Evolutionary conservation across 495 filamentous ascomycete genomes (phyloP), one percentile per base, ranked within the genome.

Genomic region (Monascus purpureus): DNA sequence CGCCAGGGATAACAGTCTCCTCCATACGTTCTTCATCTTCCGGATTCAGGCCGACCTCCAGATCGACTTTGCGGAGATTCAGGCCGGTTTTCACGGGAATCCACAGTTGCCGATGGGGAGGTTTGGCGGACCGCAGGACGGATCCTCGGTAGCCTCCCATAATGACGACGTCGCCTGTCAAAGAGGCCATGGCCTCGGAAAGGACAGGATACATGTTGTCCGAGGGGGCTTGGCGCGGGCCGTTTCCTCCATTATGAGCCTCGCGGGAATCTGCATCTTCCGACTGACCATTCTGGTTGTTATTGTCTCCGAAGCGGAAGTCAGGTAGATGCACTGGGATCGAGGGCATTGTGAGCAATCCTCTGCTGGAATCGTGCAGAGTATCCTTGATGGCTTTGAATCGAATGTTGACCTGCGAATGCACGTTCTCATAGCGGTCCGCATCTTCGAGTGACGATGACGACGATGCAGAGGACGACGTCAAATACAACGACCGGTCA

Each of bases 91-190:
- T 95, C 49, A 97, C 76, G 0, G 88, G 88, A 15, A 92, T 77
- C 88, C 88, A 97, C 2, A 93, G 54, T 43, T 86, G 82, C 13
- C 85, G 74, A 36, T 85, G 69, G 0, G 82, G 82, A 0, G 82
- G 70, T 29, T 76, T 75, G 2, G 83, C 77, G n/a, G 88, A 92
- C 9, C 88, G 76, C 3, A 97, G 50, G 8, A 93, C 68, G 0
- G 88, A 94, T 6, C 88, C 87, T 32, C 87, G 68, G 53, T 94
- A 96, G 2, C 88, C 88, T 16, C 88, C 88, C 54, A 96, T 68
- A 14, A 95, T 59, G 8, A 95, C 82, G 2, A 96, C 57, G 49
- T 96, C 88, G 7, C 88, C 86, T 0, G 72, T 80, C 16, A 95
- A 57, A 11, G 70, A 58, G 23, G 76, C 68, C 38, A 92, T 53